Evolutionary conservation across 1,284 basidiomycete genomes (phyloP).

Genomic region (Boletus mariae): DNA sequence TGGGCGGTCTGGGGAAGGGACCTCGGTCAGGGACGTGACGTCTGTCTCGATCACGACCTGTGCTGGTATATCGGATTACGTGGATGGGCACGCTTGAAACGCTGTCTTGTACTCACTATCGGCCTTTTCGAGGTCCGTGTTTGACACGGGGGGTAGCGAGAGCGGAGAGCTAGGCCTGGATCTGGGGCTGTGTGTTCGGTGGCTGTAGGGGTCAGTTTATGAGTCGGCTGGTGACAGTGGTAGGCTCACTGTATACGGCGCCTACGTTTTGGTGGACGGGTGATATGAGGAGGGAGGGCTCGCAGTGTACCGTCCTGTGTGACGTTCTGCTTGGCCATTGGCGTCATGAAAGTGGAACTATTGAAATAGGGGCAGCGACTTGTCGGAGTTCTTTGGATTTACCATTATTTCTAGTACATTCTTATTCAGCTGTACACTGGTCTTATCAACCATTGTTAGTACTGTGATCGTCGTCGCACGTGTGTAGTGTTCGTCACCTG

Average conservation of each 20-base stretch:
- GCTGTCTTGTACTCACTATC: not conserved
- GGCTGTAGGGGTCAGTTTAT: not conserved
- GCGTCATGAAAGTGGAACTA: not conserved
- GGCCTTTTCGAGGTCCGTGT: not conserved
- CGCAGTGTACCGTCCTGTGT: not conserved
- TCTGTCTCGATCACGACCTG: not conserved
- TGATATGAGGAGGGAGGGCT: constrained; percentile 16
- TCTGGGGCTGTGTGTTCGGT: not conserved
- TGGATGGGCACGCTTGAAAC: not conserved
- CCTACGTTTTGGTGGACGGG: constrained; percentile 7
- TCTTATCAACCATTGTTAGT: too few species aligned
- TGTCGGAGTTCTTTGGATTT: too few species aligned
- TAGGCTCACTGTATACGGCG: not conserved
- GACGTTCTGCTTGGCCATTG: not conserved
- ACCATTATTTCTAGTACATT: too few species aligned
- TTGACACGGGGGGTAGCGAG: constrained; percentile 14
- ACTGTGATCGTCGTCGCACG: too few species aligned
- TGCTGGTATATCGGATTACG: constrained; percentile 2
- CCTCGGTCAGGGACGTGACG: not conserved
- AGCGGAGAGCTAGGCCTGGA: constrained; percentile 11
- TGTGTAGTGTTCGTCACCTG: not conserved
- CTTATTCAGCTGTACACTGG: too few species aligned
- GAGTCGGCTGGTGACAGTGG: not conserved
- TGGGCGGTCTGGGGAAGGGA: not conserved
- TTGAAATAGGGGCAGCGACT: not conserved